Percentiles rank a stretch among this genome's conserved stretches.
These are phyloP conservation scores for Ganoderma leucocontextum DNA, from an alignment of 1,284 basidiomycete species.

Conservation along the genomic window DNA sequence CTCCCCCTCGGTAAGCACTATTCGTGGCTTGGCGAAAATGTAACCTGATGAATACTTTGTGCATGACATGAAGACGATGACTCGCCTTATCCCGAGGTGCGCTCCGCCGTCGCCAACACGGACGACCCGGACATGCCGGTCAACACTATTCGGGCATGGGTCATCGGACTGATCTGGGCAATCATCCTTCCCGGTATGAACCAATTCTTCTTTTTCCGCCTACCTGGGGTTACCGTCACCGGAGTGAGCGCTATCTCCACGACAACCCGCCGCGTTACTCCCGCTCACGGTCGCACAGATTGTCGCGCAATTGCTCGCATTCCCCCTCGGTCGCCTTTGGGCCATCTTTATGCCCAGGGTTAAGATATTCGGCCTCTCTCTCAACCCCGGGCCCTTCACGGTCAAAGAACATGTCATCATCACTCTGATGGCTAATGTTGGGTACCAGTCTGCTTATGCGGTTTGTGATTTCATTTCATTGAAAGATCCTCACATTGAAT, in stretches of 20 bases:
- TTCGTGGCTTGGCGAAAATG: not conserved
- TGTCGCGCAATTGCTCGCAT: conserved; percentile 66
- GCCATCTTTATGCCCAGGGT: conserved; percentile 59
- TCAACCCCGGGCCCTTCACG: conserved; percentile 71
- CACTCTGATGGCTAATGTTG: conserved; percentile 70
- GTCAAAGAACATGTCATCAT: conserved; percentile 64
- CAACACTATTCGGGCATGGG: conserved; percentile 72
- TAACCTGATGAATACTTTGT: not conserved
- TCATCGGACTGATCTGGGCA: conserved; percentile 63
- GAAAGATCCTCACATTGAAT: not conserved
- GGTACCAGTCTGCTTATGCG: conserved; percentile 50
- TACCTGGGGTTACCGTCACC: conserved; percentile 59
- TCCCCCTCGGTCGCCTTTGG: conserved; percentile 68
- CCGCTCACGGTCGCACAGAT: conserved; percentile 43
- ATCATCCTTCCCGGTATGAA: conserved; percentile 67
- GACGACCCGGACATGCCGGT: conserved; percentile 72
- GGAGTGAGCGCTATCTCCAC: conserved; percentile 43
- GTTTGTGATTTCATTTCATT: conserved; percentile 28
- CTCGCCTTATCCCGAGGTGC: conserved; percentile 79
- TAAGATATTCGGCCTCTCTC: conserved; percentile 63
- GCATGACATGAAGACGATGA: conserved; percentile 53
- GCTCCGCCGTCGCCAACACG: conserved; percentile 78
- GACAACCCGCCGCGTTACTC: conserved; percentile 9
- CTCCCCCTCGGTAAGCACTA: conserved; percentile 34
- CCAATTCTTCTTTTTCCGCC: conserved; percentile 77